These are phyloP conservation scores for Brassica rapa DNA, from an alignment of 345 rosid genomes.

Conservation along the genomic window DNA sequence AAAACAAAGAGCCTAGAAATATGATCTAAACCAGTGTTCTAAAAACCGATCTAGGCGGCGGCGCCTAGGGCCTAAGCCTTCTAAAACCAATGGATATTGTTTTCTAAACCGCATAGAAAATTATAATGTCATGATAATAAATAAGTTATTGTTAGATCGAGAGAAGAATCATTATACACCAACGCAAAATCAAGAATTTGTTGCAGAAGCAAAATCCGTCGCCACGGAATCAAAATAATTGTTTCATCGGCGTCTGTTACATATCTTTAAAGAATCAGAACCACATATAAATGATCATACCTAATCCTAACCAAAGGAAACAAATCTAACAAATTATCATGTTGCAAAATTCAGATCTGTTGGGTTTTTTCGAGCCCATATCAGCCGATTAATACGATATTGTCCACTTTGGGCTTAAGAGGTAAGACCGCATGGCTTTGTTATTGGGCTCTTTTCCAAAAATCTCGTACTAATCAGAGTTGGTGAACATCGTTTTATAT, in stretches of 20 bases:
- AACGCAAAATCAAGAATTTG: neutral
- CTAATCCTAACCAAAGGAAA: conserved; percentile 4
- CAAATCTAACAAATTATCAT: neutral
- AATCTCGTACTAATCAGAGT: neutral
- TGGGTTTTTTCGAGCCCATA: neutral
- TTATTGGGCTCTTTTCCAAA: neutral
- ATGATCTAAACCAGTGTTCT: conserved; percentile 1
- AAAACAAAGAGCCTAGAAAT: neutral
- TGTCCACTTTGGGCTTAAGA: neutral
- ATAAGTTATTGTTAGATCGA: neutral
- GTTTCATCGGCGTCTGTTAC: neutral
- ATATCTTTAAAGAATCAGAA: neutral
- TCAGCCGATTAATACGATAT: neutral
- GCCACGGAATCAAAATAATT: neutral
- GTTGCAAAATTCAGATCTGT: conserved; percentile 8
- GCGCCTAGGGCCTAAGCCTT: neutral
- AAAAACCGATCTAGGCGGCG: neutral
- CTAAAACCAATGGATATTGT: neutral
- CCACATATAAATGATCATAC: neutral
- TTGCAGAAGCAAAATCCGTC: neutral
- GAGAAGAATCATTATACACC: neutral
- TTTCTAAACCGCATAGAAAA: neutral
- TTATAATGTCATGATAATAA: too few species aligned
- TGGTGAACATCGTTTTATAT: too few species aligned
- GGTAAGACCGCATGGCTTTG: neutral